Evolutionary conservation across 169 alveolate genomes (phyloP), one percentile per base, ranked within the genome.

Genomic region (Hepatocystis sp.): DNA sequence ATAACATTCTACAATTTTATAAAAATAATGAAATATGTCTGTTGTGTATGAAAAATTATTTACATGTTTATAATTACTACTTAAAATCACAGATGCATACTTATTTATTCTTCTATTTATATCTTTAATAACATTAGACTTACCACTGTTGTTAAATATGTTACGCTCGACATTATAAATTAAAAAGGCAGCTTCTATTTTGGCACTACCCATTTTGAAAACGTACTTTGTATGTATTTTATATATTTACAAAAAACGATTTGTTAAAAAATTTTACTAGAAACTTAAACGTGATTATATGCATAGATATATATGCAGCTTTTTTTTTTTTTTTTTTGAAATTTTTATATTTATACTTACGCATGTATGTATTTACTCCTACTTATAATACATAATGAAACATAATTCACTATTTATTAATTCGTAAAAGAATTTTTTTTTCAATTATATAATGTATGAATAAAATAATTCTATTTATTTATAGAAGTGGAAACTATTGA

Each of bases 11-110:
- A 65, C 17, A 42, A 71, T 15, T 58, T 71, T 71, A 28, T 56
- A 71, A 58, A 71, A 71, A 60, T 55, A 56, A 42, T 71, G 86
- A 44, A 71, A 44, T 71, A 52, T 58, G 15, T 71, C 51, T 44
- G 86, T 71, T 58, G 86, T 44, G 25, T 71, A 71, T 3, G 86
- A 58, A 44, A 71, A 71, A 52, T 71, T 71, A 71, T 71, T 71
- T 21, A 71, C 86, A 71, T 71, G 67, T 15, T 71, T 58, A 36
- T 71, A 71, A 51, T 25, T 60, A 49, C 86, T 71, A 21, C 30
- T 42, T 27, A 71, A 34, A 25, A 58, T 17, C 32, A 52, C n/a
- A 21, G 15, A 2, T 40, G 46, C 65, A 30, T 71, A 49, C 47
- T 63, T 46, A 27, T 58, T 71, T 27, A 71, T 71, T 71, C 46